Percentiles rank a stretch among this genome's conserved stretches.
Evolutionary conservation across 306 rosid genomes (phyloP).

Genomic region (Acmispon strigosus): DNA sequence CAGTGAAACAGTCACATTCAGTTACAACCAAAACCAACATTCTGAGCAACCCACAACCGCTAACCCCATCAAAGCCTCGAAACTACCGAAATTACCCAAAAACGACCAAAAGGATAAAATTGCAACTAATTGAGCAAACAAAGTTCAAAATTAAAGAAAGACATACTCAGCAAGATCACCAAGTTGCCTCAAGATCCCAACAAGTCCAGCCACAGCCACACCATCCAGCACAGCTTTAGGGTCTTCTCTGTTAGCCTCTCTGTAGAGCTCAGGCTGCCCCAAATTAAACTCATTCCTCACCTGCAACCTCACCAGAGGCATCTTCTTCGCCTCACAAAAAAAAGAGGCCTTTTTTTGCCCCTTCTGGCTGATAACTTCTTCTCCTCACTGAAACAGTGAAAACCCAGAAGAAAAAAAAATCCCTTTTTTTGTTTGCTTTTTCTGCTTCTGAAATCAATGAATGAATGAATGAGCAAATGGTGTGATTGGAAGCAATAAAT

Average conservation of each 20-base stretch:
- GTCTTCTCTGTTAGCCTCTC: conserved; percentile 57
- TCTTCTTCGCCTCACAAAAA: conserved; percentile 22
- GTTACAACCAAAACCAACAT: conserved; percentile 8
- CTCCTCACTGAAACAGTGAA: no score
- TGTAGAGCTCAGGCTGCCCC: conserved; percentile 69
- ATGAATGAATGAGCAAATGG: conserved; percentile 23
- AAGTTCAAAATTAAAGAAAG: conserved; percentile 10
- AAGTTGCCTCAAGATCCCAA: conserved; percentile 94
- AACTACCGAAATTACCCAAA: conserved; percentile 12
- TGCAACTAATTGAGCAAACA: background rate
- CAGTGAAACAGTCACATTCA: background rate
- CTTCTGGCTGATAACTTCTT: background rate
- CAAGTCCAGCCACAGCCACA: conserved; percentile 88
- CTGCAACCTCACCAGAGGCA: conserved; percentile 81
- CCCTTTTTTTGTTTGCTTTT: no score
- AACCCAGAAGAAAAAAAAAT: no score
- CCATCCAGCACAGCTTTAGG: conserved; percentile 91
- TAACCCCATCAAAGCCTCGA: conserved; percentile 13
- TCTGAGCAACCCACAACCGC: conserved; percentile 6
- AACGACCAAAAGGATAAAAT: background rate
- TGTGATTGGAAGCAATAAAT: conserved; percentile 34
- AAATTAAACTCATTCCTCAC: conserved; percentile 68
- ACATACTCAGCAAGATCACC: conserved; percentile 99
- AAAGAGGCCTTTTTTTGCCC: background rate
- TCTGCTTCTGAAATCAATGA: conserved; percentile 13